Evolutionary conservation across 2,329 filamentous ascomycete genomes (phyloP).

Genomic region (Fusarium sp.): DNA sequence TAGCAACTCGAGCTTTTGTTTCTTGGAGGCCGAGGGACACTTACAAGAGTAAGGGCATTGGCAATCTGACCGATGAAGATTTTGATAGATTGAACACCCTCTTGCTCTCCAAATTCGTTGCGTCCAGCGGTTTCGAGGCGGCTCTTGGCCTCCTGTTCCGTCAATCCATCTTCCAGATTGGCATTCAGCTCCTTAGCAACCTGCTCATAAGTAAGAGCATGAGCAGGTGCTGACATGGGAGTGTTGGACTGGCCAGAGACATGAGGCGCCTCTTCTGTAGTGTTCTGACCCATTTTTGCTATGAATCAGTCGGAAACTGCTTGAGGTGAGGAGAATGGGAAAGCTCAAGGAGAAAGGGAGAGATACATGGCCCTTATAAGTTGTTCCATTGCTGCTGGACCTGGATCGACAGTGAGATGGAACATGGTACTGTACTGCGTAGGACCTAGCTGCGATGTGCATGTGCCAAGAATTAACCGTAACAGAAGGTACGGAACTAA

Average conservation of each 20-base stretch:
- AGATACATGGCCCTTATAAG: conserved; percentile 15
- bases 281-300: conserved; percentile 30
- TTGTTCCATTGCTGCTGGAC: not conserved
- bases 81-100: conserved; percentile 70
- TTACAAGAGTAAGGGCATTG: conserved; percentile 76
- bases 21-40: conserved; percentile 21
- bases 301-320: not conserved
- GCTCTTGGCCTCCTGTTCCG: conserved; percentile 54
- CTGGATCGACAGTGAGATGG: not conserved
- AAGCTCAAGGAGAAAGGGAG: rapidly evolving
- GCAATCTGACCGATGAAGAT: conserved; percentile 75
- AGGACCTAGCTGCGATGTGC: not conserved
- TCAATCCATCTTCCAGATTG: conserved; percentile 30
- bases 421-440: not conserved
- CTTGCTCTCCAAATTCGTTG: conserved; percentile 72
- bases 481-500: not conserved
- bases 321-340: not conserved
- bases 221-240: conserved; percentile 44
- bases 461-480: conserved; percentile 23
- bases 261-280: conserved; percentile 27
- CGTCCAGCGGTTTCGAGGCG: conserved; percentile 69
- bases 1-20: conserved; percentile 35
- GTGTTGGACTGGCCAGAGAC: conserved; percentile 44
- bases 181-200: conserved; percentile 36
- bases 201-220: conserved; percentile 34